These are phyloP conservation scores for Cyanidium caldarium DNA, from an alignment of 23 red algal genomes.

Conservation along the genomic window DNA sequence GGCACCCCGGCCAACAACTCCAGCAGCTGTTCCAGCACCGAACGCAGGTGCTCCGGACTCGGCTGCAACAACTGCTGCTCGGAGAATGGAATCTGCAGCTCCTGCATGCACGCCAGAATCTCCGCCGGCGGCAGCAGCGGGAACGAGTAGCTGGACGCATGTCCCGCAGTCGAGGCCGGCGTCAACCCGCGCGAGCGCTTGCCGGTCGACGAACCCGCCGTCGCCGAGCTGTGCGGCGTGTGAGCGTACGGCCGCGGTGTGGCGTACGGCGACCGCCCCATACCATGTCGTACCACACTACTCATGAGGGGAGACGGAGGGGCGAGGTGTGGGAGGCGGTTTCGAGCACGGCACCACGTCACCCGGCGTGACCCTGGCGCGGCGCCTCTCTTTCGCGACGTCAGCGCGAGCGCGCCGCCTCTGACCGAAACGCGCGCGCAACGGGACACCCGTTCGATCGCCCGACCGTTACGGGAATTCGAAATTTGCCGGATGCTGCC, in stretches of 20 bases:
- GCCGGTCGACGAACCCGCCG: neutral
- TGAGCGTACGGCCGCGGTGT: neutral
- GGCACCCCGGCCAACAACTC: constrained; percentile 9
- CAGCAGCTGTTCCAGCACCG: constrained; percentile 22
- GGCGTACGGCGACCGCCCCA: neutral
- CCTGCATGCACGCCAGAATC: constrained; percentile 28
- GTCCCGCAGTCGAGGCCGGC: neutral
- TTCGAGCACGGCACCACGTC: too few species aligned
- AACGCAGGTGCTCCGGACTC: constrained; percentile 7
- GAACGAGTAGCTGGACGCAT: constrained; percentile 19
- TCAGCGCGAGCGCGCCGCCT: too few species aligned
- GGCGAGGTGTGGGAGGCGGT: too few species aligned
- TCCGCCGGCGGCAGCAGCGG: constrained; percentile 18
- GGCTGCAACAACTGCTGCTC: constrained; percentile 24
- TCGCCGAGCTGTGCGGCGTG: neutral
- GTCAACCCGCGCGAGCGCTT: neutral
- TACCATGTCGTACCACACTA: too few species aligned
- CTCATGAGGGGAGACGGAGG: too few species aligned
- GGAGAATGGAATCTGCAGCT: constrained; percentile 34
- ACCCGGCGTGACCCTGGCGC: too few species aligned
- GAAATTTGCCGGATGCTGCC: too few species aligned
- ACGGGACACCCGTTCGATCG: too few species aligned
- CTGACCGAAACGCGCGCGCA: too few species aligned
- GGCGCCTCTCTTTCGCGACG: too few species aligned
- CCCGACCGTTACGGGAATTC: too few species aligned